Base-by-base conservation (phyloP, 371 early-diverging fungal species). In the Choanephora cucurbitarum region DNA sequence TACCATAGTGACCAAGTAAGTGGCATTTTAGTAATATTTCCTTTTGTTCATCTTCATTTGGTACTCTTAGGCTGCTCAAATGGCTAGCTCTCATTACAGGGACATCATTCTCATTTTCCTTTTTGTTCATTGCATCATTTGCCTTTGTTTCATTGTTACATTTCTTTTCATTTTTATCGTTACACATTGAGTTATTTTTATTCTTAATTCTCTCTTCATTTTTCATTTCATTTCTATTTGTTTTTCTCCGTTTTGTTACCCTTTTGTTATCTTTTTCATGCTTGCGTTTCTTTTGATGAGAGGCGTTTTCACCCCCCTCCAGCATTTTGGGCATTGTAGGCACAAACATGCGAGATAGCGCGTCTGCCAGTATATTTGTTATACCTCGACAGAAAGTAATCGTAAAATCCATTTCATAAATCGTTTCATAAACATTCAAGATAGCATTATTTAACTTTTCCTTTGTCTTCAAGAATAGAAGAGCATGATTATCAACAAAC, bases 1-100 rank as follows among this genome's bases (percentile, higher is more conserved):
- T 17, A 19, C 60, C 60, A 53, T 42, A 43, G 33, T 59, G 60
- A 9, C 60, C 54, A 2, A 52, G 22, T 14, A 46, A n/a, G 22
- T 59, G 60, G 10, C 24, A 11, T 33, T 53, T 52, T 13, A 42
- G 5, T 7, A 59, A 17, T 9, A 59, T 24, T 50, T 33, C 50
- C 13, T 40, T 18, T 24, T 34, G 3, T 21, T 50, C 22, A 50
- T 19, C 31, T n/a, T 31, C 19, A 15, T 21, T 21, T 40, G 34
- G 24, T 40, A 33, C n/a, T 32, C 19, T 31, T 15, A 14, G 11
- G 13, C 31, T 24, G 14, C 19, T 2, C 14, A 31, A 19, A 50
- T 50, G 19, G 18, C 32, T 21, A 18, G 28, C 28, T 28, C 28
- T 28, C 28, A 28, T 28, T 28, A 28, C 28, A 28, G 28, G 28